A percentile compares a stretch with the other conserved stretches of the same genome.
These are phyloP conservation scores for Nematodospora valgi DNA, from an alignment of 805 yeast genomes.

Conservation along the genomic window DNA sequence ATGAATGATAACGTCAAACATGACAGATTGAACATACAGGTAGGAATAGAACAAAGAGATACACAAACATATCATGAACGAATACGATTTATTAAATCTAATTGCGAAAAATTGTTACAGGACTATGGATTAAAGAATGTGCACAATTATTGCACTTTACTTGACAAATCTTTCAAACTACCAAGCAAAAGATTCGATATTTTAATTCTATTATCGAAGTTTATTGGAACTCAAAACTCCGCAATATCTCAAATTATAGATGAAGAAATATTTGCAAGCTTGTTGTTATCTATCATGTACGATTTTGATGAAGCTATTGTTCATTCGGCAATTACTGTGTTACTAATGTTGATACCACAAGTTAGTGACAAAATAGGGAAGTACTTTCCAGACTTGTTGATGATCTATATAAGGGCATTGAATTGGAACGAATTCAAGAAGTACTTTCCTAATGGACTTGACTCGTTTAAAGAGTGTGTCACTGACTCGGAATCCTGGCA, in stretches of 20 bases:
- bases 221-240: conserved; percentile 25
- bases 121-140: conserved; percentile 43
- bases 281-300: conserved; percentile 35
- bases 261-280: conserved; percentile 32
- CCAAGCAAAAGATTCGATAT: conserved; percentile 35
- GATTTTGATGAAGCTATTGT: conserved; percentile 43
- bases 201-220: conserved; percentile 33
- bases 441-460: conserved; percentile 11
- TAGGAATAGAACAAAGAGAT: conserved; percentile 14
- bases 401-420: conserved; percentile 40
- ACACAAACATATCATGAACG: conserved; percentile 46
- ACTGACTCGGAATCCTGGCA: conserved; percentile 16
- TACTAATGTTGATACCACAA: conserved; percentile 42
- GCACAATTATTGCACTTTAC: conserved; percentile 28
- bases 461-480: conserved; percentile 7
- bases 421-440: conserved; percentile 19
- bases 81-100: conserved; percentile 43
- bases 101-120: conserved; percentile 37
- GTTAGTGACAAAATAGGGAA: conserved; percentile 29
- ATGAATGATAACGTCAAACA: conserved; percentile 15
- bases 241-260: conserved; percentile 27
- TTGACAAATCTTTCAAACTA: conserved; percentile 32
- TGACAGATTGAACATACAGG: conserved; percentile 15
- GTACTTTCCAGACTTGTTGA: conserved; percentile 39
- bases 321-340: conserved; percentile 27